These are phyloP conservation scores for Lentinula guzmanii DNA, from an alignment of 768 basidiomycete species.

Conservation along the genomic window DNA sequence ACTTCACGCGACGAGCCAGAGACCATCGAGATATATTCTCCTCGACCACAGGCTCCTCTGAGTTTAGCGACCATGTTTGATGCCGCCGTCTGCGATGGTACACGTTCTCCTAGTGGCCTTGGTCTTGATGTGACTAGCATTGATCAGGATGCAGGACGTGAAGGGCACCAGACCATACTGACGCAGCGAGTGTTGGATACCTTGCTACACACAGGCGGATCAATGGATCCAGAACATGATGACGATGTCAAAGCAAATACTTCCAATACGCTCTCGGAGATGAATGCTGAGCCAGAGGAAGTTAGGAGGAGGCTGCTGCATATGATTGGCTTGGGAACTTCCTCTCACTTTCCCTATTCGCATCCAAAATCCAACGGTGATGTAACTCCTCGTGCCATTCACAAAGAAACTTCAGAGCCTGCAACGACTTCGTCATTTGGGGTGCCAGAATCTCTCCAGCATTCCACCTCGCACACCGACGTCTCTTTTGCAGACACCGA, in stretches of 20 bases:
- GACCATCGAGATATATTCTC: conserved; percentile 4
- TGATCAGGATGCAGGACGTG: not conserved
- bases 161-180: not conserved
- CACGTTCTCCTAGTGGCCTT: not conserved
- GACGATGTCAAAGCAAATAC: not conserved
- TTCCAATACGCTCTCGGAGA: no score
- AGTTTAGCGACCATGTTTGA: conserved; percentile 1
- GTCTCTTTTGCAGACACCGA: not conserved
- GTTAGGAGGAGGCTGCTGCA: not conserved
- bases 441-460: not conserved
- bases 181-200: not conserved
- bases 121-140: not conserved
- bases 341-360: not conserved
- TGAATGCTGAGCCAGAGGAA: not conserved
- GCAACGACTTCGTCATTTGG: not conserved
- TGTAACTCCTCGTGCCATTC: not conserved
- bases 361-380: not conserved
- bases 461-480: not conserved
- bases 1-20: not conserved
- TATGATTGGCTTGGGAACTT: not conserved
- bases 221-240: not conserved
- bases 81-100: not conserved
- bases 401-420: not conserved
- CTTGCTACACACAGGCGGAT: not conserved
- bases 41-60: not conserved